Conservation (phyloP, 176 grass and related monocot genomes). For the Triticum monococcum region DNA sequence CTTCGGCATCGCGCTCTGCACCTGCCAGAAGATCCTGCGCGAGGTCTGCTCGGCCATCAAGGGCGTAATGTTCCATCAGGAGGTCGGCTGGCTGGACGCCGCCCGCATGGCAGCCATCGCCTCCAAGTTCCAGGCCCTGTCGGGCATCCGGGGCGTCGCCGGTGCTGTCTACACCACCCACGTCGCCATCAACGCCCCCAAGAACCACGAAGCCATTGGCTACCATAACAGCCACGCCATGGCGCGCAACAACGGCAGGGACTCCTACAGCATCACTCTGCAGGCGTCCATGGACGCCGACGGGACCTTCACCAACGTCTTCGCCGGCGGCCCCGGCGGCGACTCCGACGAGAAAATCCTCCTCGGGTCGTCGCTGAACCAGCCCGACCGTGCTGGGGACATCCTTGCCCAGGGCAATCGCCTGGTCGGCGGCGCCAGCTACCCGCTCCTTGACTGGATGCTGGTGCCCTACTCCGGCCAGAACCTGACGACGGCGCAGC, state of each 20-base stretch:
- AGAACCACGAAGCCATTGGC: slow-evolving; percentile 13
- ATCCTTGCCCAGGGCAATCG: slow-evolving; percentile 48
- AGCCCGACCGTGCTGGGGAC: slow-evolving; percentile 56
- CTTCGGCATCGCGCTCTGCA: slow-evolving; percentile 69
- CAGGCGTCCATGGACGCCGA: slow-evolving; percentile 67
- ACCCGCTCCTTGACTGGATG: slow-evolving; percentile 77
- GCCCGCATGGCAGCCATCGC: neutral
- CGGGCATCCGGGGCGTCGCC: slow-evolving; percentile 43
- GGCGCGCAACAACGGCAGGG: slow-evolving; percentile 65
- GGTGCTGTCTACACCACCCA: slow-evolving; percentile 90
- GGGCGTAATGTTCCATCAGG: slow-evolving; percentile 45
- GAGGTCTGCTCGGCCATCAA: slow-evolving; percentile 82
- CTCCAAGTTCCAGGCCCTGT: slow-evolving; percentile 31
- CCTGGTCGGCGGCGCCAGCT: slow-evolving; percentile 61
- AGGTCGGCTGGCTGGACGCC: slow-evolving; percentile 50
- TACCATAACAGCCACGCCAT: slow-evolving; percentile 88
- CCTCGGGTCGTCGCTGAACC: neutral
- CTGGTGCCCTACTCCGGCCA: slow-evolving; percentile 65
- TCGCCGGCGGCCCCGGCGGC: slow-evolving; percentile 63
- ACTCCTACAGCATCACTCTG: slow-evolving; percentile 78
- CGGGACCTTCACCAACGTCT: slow-evolving; percentile 74
- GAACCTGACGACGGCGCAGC: slow-evolving; percentile 77
- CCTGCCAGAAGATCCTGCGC: slow-evolving; percentile 80
- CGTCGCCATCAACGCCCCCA: slow-evolving; percentile 79
- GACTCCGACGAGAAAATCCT: slow-evolving; percentile 83